Evolutionary conservation across 2,329 filamentous ascomycete species (phyloP), one percentile per base, ranked within the genome.

Genomic region (Colletotrichum sp.): DNA sequence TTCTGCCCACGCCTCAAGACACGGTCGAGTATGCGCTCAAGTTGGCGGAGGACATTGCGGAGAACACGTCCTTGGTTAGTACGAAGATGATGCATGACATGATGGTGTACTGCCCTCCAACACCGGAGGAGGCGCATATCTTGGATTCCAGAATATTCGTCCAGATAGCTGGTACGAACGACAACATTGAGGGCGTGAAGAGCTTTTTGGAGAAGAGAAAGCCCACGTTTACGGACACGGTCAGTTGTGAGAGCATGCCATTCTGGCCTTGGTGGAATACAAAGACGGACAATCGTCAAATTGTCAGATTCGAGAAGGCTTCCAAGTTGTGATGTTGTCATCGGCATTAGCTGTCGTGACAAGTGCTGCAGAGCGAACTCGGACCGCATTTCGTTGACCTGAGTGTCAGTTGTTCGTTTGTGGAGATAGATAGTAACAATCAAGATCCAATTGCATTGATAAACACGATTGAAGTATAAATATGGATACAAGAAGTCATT

Each of bases 181-280:
- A 95, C 80, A 91, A 93, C 69, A 88, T 89, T 28, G 94, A 95
- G 81, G 93, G 93, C 3, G 90, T 95, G 6, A 81, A 87, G 73
- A 92, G 92, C n/a, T 95, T 95, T 82, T 83, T 94, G 81, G 87
- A 95, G 85, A 95, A 95, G 87, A 87, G 93, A 67, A 87, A 88
- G 75, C 91, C 92, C 0, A 85, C 89, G 12, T 95, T 95, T 79
- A 87, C 21, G 28, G 68, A 28, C 4, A 57, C 59, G 28, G 59
- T 62, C 7, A 24, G 18, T n/a, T 7, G 59, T 0, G 59, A 62
- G 30, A 62, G 28, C 0, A 62, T 62, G 59, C 59, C 28, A 3
- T 62, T 34, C 15, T 62, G 59, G 28, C 30, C 59, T 62, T 62
- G 30, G 59, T 34, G 59, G 26, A 32, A 62, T 4, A 13, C 30